phyloP scores from a whole-genome alignment of 179 eudicot genomes.

The Silene noctiflora region DNA sequence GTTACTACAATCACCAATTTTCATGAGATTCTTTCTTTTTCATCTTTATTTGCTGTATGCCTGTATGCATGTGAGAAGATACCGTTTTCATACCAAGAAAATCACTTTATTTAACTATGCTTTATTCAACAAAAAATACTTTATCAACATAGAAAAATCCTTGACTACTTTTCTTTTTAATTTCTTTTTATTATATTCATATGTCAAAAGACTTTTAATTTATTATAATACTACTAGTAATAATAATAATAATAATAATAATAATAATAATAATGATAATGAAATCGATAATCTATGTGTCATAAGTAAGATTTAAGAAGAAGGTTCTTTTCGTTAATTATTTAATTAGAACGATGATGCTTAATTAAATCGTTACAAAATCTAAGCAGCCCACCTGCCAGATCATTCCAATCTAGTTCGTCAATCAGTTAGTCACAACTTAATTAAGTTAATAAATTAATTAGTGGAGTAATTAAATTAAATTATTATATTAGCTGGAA shows the following conservation, averaged over 20 bases:
- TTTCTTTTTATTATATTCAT: too few species aligned
- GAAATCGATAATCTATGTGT: too few species aligned
- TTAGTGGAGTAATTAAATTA: constrained; percentile 20
- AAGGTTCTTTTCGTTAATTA: constrained; percentile 21
- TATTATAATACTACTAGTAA: too few species aligned
- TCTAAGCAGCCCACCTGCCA: constrained; percentile 51
- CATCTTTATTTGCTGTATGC: constrained; percentile 25
- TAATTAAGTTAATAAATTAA: constrained; percentile 17
- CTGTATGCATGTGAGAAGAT: constrained; percentile 37
- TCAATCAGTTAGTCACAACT: constrained; percentile 22
- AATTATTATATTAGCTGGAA: constrained; percentile 29
- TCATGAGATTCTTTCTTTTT: constrained; percentile 30
- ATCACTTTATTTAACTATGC: constrained; percentile 18
- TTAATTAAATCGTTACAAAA: constrained; percentile 29
- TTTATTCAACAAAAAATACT: constrained; percentile 5
- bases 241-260: too few species aligned
- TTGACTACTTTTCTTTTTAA: background rate
- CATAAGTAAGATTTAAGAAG: constrained; percentile 17
- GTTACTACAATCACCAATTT: constrained; percentile 17
- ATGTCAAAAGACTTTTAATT: background rate
- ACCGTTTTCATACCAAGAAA: constrained; percentile 10
- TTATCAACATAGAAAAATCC: background rate
- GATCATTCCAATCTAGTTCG: constrained; percentile 45
- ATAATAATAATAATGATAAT: too few species aligned
- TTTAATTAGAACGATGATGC: constrained; percentile 8